Base-by-base conservation (phyloP, 2,329 filamentous ascomycete genomes). In the Xylariaceae sp. region DNA sequence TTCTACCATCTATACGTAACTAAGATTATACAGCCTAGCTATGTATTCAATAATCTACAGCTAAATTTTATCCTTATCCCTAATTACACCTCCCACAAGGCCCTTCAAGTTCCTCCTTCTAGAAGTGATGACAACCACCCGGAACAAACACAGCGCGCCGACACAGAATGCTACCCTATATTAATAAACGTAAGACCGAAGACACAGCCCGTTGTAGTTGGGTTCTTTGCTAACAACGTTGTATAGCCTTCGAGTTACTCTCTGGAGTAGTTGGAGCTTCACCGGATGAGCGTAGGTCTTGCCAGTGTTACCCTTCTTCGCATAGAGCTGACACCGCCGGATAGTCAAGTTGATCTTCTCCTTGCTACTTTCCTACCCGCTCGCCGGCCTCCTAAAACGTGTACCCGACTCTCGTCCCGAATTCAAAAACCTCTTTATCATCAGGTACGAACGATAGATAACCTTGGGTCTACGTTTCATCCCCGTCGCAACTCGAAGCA, bases 291-390 rank as follows among this genome's bases (percentile, higher is more conserved):
- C 71, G 79, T 80, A 69, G 60, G 77, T 71, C 43, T 16, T 45
- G 20, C 48, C 44, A n/a, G 42, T 29, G 20, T 12, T 4, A 44
- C 18, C 23, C 14, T 26, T 42, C 23, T 32, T 26, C 37, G n/a
- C 20, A 9, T 20, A n/a, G n/a, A n/a, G 32, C 61, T 64, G 55
- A 62, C 46, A 50, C 41, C 6, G 32, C 20, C 9, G n/a, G 46
- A 54, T 66, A 97, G 93, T 99, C 65, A 99, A 99, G 74, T 89
- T 98, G 66, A 89, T 97, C 67, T 88, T 87, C 71, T 91, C 90
- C 6, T 96, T 98, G 73, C 81, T 99, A 46, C 75, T 96, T 40
- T 98, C 95, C 10, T 99, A 96, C 70, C 95, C 95, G 2, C 82
- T 99, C 52, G 91, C 95, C 46, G 95, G 83, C 20, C 73, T 96